These are phyloP conservation scores for Lactifluus hygrophoroides DNA, from an alignment of 768 basidiomycete genomes.

Conservation along the genomic window DNA sequence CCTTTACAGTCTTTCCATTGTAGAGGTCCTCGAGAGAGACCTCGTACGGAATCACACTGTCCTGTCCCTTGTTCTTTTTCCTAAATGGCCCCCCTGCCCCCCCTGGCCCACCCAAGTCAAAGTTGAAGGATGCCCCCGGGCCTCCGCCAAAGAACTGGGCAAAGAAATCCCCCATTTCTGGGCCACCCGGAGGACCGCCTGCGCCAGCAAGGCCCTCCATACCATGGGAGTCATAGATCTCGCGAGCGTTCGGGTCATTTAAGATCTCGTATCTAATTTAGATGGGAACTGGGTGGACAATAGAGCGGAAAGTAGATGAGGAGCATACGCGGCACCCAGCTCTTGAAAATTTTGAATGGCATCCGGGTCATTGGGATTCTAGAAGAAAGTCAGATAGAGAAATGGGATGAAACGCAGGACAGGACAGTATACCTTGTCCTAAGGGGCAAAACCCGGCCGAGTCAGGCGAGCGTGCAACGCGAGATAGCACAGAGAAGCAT, in stretches of 20 bases:
- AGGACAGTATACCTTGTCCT: conserved; percentile 55
- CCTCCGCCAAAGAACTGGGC: conserved; percentile 58
- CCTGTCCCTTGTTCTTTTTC: conserved; percentile 50
- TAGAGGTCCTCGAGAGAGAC: conserved; percentile 91
- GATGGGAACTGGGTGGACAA: background rate
- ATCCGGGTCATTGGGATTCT: conserved; percentile 86
- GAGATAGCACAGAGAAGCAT: conserved; percentile 26
- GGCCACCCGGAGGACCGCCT: conserved; percentile 32
- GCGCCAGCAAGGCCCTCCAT: conserved; percentile 55
- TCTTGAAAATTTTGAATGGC: conserved; percentile 83
- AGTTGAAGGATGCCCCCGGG: conserved; percentile 54
- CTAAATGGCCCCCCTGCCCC: conserved; percentile 25
- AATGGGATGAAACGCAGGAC: background rate
- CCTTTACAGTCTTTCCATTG: conserved; percentile 80
- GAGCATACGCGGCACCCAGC: conserved; percentile 74
- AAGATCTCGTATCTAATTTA: conserved; percentile 69
- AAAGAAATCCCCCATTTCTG: conserved; percentile 63
- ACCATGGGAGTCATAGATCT: conserved; percentile 65
- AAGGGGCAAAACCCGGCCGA: conserved; percentile 6
- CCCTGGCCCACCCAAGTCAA: conserved; percentile 39
- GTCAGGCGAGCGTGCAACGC: conserved; percentile 7
- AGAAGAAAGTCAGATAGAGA: conserved; percentile 1
- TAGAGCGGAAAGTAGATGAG: background rate
- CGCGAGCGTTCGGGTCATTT: conserved; percentile 57
- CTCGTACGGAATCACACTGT: conserved; percentile 69